Percentiles rank a stretch among this genome's conserved stretches.
phyloP scores from a whole-genome alignment of 495 filamentous ascomycete species.

The Penicillium cosmopolitanum region DNA sequence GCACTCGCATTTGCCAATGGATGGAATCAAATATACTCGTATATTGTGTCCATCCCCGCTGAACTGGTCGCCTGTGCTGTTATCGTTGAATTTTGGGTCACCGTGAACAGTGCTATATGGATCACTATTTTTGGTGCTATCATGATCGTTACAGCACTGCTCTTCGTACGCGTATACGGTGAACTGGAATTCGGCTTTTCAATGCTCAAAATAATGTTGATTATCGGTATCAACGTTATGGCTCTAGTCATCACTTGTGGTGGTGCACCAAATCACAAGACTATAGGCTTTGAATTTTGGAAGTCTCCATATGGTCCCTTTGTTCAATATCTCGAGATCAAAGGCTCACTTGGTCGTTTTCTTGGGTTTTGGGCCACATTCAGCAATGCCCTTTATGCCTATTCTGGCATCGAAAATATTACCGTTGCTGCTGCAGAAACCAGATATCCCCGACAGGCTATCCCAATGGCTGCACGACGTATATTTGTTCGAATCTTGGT shows the following conservation, averaged over 20 bases:
- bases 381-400: slow-evolving; percentile 58
- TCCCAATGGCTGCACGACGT: slow-evolving; percentile 44
- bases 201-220: slow-evolving; percentile 47
- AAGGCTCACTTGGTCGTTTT: slow-evolving; percentile 25
- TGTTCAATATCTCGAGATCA: slow-evolving; percentile 24
- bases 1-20: slow-evolving; percentile 36
- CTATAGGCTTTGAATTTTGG: slow-evolving; percentile 30
- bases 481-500: slow-evolving; percentile 46
- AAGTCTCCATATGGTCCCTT: slow-evolving; percentile 27
- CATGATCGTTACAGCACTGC: slow-evolving; percentile 47
- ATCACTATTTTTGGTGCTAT: slow-evolving; percentile 48
- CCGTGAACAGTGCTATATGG: slow-evolving; percentile 42
- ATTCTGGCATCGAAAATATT: slow-evolving; percentile 56
- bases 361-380: slow-evolving; percentile 61
- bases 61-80: slow-evolving; percentile 50
- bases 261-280: slow-evolving; percentile 18
- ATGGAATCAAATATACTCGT: slow-evolving; percentile 25
- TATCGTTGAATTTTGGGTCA: slow-evolving; percentile 53
- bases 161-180: slow-evolving; percentile 49
- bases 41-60: slow-evolving; percentile 30
- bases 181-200: slow-evolving; percentile 52
- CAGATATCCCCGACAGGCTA: slow-evolving; percentile 35
- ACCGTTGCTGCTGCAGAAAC: slow-evolving; percentile 54
- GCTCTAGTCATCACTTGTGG: slow-evolving; percentile 45
- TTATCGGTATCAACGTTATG: slow-evolving; percentile 53